These are phyloP conservation scores for Russula ochroleuca DNA, from an alignment of 768 basidiomycete genomes.

Conservation along the genomic window DNA sequence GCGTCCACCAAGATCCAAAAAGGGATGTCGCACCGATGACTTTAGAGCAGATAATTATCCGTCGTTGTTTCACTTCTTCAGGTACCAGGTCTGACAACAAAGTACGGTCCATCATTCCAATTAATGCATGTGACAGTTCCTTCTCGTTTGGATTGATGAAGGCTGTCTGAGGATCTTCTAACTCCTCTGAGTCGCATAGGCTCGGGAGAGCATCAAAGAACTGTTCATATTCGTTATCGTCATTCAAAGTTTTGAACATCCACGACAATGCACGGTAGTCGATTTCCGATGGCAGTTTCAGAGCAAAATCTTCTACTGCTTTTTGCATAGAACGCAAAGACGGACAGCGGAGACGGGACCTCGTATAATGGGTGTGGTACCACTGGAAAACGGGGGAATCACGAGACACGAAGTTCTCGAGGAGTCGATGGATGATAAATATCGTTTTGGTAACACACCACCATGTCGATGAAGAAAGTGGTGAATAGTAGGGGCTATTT, in stretches of 20 bases:
- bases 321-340: no score
- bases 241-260: conserved; percentile 2
- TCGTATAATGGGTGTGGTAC: no score
- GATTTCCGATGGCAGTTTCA: not conserved
- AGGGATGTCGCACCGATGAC: conserved; percentile 2
- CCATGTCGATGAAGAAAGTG: no score
- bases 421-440: no score
- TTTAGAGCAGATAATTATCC: not conserved
- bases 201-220: not conserved
- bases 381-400: no score
- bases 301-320: no score
- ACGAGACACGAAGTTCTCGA: no score
- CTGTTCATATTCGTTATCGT: not conserved
- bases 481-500: no score
- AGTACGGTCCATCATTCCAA: conserved; percentile 2
- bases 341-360: no score
- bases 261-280: not conserved
- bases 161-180: not conserved
- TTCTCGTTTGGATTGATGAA: conserved; percentile 3
- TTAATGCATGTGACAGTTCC: not conserved
- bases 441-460: no score
- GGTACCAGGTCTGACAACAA: conserved; percentile 1
- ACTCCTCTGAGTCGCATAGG: not conserved
- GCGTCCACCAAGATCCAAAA: not conserved
- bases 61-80: not conserved